phyloP scores from a whole-genome alignment of 2,329 filamentous ascomycete species.

The Epichloe sp. region DNA sequence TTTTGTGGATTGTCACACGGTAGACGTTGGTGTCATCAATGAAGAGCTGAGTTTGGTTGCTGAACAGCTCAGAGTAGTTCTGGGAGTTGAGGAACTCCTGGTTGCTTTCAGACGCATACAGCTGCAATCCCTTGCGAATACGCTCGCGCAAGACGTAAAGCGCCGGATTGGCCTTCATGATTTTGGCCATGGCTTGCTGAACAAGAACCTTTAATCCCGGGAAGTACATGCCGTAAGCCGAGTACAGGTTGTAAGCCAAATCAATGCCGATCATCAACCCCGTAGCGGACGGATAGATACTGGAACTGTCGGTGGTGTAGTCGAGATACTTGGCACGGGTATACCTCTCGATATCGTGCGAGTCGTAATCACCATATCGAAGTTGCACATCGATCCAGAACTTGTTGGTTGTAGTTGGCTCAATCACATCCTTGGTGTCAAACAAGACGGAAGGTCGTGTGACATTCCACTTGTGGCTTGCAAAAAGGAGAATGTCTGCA shows the following conservation, averaged over 20 bases:
- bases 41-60: conserved; percentile 96
- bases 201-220: conserved; percentile 89
- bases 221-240: conserved; percentile 97
- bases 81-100: conserved; percentile 99
- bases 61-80: conserved; percentile 98
- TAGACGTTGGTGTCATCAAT: conserved; percentile 99
- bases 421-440: conserved; percentile 92
- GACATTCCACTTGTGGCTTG: conserved; percentile 98
- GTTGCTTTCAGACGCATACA: conserved; percentile 97
- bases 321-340: conserved; percentile 96
- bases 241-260: conserved; percentile 95
- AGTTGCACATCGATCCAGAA: conserved; percentile 98
- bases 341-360: conserved; percentile 96
- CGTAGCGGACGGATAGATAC: conserved; percentile 93
- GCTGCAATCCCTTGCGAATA: conserved; percentile 93
- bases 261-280: conserved; percentile 97
- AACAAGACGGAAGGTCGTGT: conserved; percentile 85
- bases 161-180: conserved; percentile 98
- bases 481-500: conserved; percentile 84
- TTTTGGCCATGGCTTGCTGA: conserved; percentile 98
- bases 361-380: conserved; percentile 95
- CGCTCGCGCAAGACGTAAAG: conserved; percentile 93
- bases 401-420: conserved; percentile 90
- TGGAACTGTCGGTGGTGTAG: conserved; percentile 97
- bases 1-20: conserved; percentile 98